Percentiles rank a stretch among this genome's conserved stretches.
Evolutionary conservation across 441 rosid species (phyloP).

Genomic region (Corymbia citriodora): DNA sequence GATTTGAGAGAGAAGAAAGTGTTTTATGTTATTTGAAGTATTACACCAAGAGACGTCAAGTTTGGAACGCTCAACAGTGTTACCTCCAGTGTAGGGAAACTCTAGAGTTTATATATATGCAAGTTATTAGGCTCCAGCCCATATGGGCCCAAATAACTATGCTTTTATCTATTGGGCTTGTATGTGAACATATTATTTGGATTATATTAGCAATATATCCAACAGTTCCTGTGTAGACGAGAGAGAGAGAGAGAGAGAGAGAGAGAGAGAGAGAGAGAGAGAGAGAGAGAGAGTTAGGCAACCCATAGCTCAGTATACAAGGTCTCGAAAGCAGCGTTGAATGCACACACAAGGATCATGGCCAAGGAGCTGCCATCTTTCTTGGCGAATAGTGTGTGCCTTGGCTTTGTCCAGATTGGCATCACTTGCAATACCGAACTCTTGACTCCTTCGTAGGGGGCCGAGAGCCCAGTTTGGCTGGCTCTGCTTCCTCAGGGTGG

Average conservation of each 20-base stretch:
- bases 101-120: too few species aligned
- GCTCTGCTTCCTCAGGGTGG: slow-evolving; percentile 19
- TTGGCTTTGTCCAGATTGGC: slow-evolving; percentile 33
- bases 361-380: slow-evolving; percentile 20
- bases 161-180: too few species aligned
- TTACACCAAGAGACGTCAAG: too few species aligned
- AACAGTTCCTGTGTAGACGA: not conserved
- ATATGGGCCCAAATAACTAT: too few species aligned
- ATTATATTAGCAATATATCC: too few species aligned
- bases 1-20: too few species aligned
- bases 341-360: not conserved
- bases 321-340: not conserved
- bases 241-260: not conserved
- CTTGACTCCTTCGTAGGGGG: slow-evolving; percentile 17
- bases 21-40: too few species aligned
- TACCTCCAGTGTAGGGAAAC: too few species aligned
- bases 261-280: too few species aligned
- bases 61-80: too few species aligned
- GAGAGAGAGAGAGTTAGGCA: not conserved
- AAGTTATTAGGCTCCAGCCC: too few species aligned
- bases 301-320: not conserved
- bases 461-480: slow-evolving; percentile 15
- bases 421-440: slow-evolving; percentile 9
- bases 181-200: too few species aligned
- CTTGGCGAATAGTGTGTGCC: slow-evolving; percentile 26